A percentile compares a stretch with the other conserved stretches of the same genome.
These are phyloP conservation scores for Ustilago vetiveriae DNA, from an alignment of 1,284 basidiomycete species.

Conservation along the genomic window DNA sequence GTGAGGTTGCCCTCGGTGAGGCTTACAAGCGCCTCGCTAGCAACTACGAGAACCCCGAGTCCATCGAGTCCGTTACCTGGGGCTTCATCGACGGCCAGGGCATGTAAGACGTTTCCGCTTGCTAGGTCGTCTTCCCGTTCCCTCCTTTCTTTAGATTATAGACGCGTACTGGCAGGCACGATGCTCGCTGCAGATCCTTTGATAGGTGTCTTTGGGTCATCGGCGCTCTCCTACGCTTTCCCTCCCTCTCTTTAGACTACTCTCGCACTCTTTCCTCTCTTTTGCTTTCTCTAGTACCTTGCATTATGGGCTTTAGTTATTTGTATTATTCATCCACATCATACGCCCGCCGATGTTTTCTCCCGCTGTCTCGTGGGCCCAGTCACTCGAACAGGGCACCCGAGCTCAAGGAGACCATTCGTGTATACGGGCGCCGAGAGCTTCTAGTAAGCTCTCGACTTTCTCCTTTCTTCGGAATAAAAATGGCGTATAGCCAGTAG, in stretches of 20 bases:
- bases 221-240: conserved; percentile 12
- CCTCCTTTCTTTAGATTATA: background rate
- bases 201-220: background rate
- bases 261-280: background rate
- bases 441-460: conserved; percentile 15
- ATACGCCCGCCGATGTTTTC: conserved; percentile 50
- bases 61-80: conserved; percentile 54
- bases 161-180: conserved; percentile 24
- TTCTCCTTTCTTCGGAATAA: conserved; percentile 12
- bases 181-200: conserved; percentile 6
- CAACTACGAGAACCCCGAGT: conserved; percentile 37
- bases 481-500: conserved; percentile 23
- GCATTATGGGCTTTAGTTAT: conserved; percentile 40
- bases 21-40: conserved; percentile 47
- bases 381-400: conserved; percentile 5
- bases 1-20: conserved; percentile 42
- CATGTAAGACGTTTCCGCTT: conserved; percentile 34
- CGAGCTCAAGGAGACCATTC: conserved; percentile 40
- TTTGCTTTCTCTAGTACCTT: conserved; percentile 14
- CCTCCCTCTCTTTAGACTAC: background rate
- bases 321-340: conserved; percentile 21
- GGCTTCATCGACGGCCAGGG: conserved; percentile 54
- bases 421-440: conserved; percentile 38
- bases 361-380: conserved; percentile 22
- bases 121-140: background rate